Conservation (phyloP, 225 moss, liverwort and hornwort species). For the Polytrichum formosum region DNA sequence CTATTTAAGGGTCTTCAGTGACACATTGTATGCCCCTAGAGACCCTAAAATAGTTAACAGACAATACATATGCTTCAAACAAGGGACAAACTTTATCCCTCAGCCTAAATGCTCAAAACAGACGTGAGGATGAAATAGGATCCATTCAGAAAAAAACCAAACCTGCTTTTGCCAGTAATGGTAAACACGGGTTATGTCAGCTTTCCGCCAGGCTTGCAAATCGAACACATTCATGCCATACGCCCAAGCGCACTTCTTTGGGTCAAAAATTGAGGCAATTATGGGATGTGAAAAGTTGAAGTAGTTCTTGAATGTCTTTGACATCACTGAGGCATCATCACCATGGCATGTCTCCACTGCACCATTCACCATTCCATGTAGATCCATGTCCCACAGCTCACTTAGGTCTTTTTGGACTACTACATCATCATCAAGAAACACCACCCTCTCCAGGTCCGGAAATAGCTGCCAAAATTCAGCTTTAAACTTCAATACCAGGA, state of each 20-base stretch:
- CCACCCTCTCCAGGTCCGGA: conserved; percentile 87
- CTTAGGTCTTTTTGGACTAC: conserved; percentile 88
- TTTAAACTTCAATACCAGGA: conserved; percentile 3
- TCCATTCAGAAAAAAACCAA: neutral
- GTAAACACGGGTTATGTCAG: conserved; percentile 87
- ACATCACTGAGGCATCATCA: conserved; percentile 93
- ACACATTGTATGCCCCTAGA: no score
- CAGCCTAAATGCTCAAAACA: no score
- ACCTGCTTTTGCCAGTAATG: conserved; percentile 93
- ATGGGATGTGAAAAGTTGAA: conserved; percentile 97
- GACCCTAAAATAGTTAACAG: no score
- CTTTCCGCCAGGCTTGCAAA: conserved; percentile 79
- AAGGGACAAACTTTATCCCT: no score
- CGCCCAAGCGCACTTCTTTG: conserved; percentile 87
- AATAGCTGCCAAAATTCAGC: conserved; percentile 61
- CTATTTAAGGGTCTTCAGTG: no score
- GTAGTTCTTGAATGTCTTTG: conserved; percentile 93
- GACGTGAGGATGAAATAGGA: neutral
- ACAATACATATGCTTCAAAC: no score
- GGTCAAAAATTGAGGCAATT: conserved; percentile 66
- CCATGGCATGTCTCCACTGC: conserved; percentile 96
- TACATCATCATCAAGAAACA: conserved; percentile 97
- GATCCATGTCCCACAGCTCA: conserved; percentile 78
- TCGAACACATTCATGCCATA: conserved; percentile 99
- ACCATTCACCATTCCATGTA: conserved; percentile 92